A percentile compares a stretch with the other conserved stretches of the same genome.
Evolutionary conservation across 495 filamentous ascomycete genomes (phyloP).

Genomic region (Trichoderma reesei): DNA sequence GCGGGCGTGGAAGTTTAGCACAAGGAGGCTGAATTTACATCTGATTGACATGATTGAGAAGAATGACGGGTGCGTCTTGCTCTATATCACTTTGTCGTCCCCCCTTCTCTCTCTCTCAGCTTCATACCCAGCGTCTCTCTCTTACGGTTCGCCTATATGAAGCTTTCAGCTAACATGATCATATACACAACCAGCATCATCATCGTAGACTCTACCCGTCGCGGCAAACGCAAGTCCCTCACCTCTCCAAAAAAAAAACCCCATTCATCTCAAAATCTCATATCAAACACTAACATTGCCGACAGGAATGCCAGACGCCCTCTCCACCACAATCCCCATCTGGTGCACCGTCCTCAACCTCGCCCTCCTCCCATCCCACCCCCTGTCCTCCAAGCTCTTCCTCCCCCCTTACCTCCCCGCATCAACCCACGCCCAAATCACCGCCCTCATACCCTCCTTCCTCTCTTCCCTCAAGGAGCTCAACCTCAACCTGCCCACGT

Average conservation of each 20-base stretch:
- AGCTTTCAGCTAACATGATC: too few relatives aligned
- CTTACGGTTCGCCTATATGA: too few relatives aligned
- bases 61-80: slow-evolving; percentile 53
- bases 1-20: slow-evolving; percentile 81
- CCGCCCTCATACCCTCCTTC: slow-evolving; percentile 54
- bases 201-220: slow-evolving; percentile 87
- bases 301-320: slow-evolving; percentile 83
- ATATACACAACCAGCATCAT: slow-evolving; percentile 60
- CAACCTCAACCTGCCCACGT: slow-evolving; percentile 23
- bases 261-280: neutral
- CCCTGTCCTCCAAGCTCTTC: slow-evolving; percentile 53
- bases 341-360: slow-evolving; percentile 83
- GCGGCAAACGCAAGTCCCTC: slow-evolving; percentile 63
- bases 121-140: too few relatives aligned
- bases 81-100: too few relatives aligned
- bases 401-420: slow-evolving; percentile 52
- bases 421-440: slow-evolving; percentile 79
- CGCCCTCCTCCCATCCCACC: slow-evolving; percentile 55
- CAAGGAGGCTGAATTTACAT: slow-evolving; percentile 73
- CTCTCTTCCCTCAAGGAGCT: slow-evolving; percentile 45
- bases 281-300: slow-evolving; percentile 7
- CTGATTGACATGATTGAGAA: slow-evolving; percentile 52
- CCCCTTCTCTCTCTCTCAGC: too few relatives aligned
- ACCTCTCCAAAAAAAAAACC: neutral
- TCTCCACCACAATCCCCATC: slow-evolving; percentile 87